These are phyloP conservation scores for Stephania cephalantha DNA, from an alignment of 164 flowering plant genomes.

Conservation along the genomic window DNA sequence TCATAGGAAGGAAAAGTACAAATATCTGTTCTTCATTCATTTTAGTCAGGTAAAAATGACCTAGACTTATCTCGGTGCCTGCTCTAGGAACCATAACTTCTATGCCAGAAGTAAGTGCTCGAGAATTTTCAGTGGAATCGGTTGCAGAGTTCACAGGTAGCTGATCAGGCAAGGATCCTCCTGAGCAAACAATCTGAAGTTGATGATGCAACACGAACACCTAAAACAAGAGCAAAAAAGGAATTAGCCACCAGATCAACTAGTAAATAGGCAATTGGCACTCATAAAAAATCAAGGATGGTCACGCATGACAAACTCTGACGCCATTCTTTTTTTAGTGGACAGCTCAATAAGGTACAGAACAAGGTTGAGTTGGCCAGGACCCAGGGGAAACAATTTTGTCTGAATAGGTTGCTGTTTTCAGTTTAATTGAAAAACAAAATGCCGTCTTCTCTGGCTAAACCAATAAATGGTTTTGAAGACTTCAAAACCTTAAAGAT, in stretches of 20 bases:
- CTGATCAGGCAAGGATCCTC: constrained; percentile 72
- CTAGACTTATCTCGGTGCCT: constrained; percentile 67
- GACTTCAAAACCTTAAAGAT: neutral
- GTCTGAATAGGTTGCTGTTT: neutral
- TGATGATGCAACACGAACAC: constrained; percentile 82
- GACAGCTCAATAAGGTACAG: neutral
- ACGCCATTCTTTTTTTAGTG: neutral
- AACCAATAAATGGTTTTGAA: neutral
- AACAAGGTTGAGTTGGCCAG: neutral
- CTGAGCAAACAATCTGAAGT: constrained; percentile 64
- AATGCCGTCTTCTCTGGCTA: neutral
- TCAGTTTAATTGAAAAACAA: neutral
- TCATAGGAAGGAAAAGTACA: neutral
- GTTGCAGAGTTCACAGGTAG: constrained; percentile 49
- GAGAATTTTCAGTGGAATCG: constrained; percentile 36
- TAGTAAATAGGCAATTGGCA: neutral
- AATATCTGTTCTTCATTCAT: neutral
- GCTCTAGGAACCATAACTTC: constrained; percentile 62
- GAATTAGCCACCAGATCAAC: constrained; percentile 3
- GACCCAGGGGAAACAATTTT: neutral
- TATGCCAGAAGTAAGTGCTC: constrained; percentile 63
- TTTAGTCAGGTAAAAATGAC: constrained; percentile 23
- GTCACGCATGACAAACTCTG: neutral
- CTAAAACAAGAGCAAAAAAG: constrained; percentile 26
- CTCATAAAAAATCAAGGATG: neutral